Base-by-base conservation (phyloP, 2,329 filamentous ascomycete species). In the Metarhizium anisopliae region DNA sequence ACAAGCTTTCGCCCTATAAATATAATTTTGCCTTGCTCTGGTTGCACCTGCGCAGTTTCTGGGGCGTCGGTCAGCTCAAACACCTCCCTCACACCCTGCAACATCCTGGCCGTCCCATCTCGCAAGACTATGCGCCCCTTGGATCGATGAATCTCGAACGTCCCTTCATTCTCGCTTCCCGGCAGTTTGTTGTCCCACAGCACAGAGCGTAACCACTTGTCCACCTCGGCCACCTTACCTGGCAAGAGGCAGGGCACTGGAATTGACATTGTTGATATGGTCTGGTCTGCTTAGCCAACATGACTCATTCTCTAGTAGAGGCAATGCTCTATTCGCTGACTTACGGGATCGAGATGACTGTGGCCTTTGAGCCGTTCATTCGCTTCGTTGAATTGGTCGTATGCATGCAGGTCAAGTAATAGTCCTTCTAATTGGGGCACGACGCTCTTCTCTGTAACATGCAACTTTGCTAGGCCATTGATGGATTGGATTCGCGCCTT, bases 11-110 rank as follows among this genome's bases (percentile, higher is more conserved):
- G 76, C 49, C 84, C 84, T 67, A 87, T 87, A 50, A 87, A 63
- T 10, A 87, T 80, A 51, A 87, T 72, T 67, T 87, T 87, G 25
- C 84, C 80, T 42, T 68, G 61, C 30, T 62, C 60, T 11, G 66
- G 58, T 13, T 56, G 55, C 47, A 59, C 64, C 2, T 67, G 66
- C 10, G 64, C 61, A 10, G 66, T 68, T 10, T 68, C 62, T 4
- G 74, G 71, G 7, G 73, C 74, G 61, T 96, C 90, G 29, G 90
- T 82, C 29, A 97, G 87, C 65, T 99, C 94, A 69, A 97, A 99
- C 16, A 97, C 81, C 63, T 96, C 93, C 54, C 93, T 77, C 1
- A 99, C 94, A 2, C 92, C 94, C 69, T 99, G 94, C 7, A 97
- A 78, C 60, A 97, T 83, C 67, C 90, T 89, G 47, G 84, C 74